Percentiles rank a stretch among this genome's conserved stretches.
Evolutionary conservation across 768 basidiomycete genomes (phyloP).

Genomic region (Suillus weaverae): DNA sequence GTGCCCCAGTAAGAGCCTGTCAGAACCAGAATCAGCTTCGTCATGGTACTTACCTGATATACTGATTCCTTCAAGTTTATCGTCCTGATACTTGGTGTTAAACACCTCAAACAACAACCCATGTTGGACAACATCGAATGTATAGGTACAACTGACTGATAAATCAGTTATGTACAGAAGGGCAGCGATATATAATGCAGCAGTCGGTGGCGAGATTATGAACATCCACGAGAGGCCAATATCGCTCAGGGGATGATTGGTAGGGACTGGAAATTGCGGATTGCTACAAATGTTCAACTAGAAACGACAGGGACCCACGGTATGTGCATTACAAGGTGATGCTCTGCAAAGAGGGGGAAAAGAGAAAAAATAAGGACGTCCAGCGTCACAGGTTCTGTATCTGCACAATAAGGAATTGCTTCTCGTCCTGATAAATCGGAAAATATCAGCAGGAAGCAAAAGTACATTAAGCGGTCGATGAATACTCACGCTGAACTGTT

Average conservation of each 20-base stretch:
- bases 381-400: conserved; percentile 68
- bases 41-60: not conserved
- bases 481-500: conserved; percentile 81
- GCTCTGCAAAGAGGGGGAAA: not conserved
- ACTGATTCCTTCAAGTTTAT: not conserved
- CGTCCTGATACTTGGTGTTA: not conserved
- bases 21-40: not conserved
- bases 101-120: not conserved
- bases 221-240: not conserved
- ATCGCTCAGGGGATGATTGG: not conserved
- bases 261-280: not conserved
- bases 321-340: not conserved
- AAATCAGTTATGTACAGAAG: conserved; percentile 1
- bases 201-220: not conserved
- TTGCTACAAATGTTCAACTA: not conserved
- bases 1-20: not conserved
- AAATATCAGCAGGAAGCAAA: conserved; percentile 5
- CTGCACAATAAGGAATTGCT: conserved; percentile 92
- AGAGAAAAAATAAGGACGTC: not conserved
- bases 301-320: not conserved
- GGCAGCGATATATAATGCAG: not conserved
- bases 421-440: conserved; percentile 65
- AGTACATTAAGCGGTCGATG: not conserved
- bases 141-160: not conserved
- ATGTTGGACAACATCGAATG: not conserved